Conservation (phyloP, 2,329 filamentous ascomycete species). For the Mollisiaceae sp. region DNA sequence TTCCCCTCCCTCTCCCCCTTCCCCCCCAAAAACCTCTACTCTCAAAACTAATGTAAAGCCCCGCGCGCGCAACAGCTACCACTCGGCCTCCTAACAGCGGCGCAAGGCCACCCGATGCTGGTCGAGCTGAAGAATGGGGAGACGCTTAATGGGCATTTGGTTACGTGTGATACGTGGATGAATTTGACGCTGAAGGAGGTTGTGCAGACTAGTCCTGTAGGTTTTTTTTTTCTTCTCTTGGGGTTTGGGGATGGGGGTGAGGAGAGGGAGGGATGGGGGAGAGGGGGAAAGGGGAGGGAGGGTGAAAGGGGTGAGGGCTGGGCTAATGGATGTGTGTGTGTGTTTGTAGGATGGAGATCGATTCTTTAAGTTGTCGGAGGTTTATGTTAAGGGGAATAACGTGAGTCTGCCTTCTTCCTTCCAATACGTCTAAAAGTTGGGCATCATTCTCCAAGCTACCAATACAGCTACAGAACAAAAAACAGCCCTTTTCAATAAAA, state of each 20-base stretch:
- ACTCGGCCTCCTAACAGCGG: conserved; percentile 87
- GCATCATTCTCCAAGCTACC: too few relatives aligned
- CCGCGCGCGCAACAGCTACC: conserved; percentile 57
- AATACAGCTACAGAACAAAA: too few relatives aligned
- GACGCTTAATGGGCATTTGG: conserved; percentile 93
- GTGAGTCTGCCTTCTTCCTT: too few relatives aligned
- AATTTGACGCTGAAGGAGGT: conserved; percentile 97
- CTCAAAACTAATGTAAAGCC: too few relatives aligned
- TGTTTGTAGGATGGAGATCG: conserved; percentile 80
- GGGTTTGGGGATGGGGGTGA: not conserved
- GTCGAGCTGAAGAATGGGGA: conserved; percentile 98
- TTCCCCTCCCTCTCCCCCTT: not conserved
- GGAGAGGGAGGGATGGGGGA: not conserved
- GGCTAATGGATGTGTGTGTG: conserved; percentile 33
- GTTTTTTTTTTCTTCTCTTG: conserved; percentile 31
- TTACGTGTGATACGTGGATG: conserved; percentile 99
- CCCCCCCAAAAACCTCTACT: conserved; percentile 35
- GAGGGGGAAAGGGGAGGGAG: not conserved
- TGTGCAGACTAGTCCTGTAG: conserved; percentile 86
- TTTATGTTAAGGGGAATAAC: conserved; percentile 97
- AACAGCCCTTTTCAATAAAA: too few relatives aligned
- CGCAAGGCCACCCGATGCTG: conserved; percentile 96
- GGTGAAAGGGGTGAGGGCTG: not conserved
- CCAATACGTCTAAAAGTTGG: too few relatives aligned
- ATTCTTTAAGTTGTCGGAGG: conserved; percentile 89